Percentiles rank a stretch among this genome's conserved stretches.
Conservation (phyloP, 768 basidiomycete species). For the Psilocybe cubensis region DNA sequence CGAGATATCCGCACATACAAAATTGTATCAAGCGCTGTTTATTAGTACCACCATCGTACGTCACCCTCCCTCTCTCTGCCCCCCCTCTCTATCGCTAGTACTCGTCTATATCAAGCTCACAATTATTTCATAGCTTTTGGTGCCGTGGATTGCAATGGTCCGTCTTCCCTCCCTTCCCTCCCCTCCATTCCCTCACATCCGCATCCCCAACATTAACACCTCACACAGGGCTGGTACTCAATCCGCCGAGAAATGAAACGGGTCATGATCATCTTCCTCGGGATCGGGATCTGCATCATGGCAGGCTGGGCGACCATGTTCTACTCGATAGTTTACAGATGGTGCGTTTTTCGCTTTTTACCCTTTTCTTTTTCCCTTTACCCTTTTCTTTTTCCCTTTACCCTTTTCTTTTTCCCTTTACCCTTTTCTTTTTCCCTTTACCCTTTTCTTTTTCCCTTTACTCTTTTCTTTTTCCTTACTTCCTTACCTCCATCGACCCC, state of each 20-base stretch:
- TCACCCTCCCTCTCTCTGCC: neutral
- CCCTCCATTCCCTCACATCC: neutral
- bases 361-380: too few species aligned
- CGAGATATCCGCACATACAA: conserved; percentile 42
- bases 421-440: too few species aligned
- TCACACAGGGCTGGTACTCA: conserved; percentile 60
- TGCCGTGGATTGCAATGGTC: conserved; percentile 60
- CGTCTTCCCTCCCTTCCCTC: neutral
- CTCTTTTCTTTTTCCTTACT: too few species aligned
- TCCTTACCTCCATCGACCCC: too few species aligned
- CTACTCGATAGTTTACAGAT: conserved; percentile 47
- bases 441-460: too few species aligned
- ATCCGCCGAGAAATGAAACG: conserved; percentile 48
- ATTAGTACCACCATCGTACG: conserved; percentile 49
- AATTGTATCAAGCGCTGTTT: conserved; percentile 46
- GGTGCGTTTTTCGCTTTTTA: conserved; percentile 28
- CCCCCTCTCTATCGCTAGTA: too few species aligned
- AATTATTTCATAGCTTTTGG: conserved; percentile 36
- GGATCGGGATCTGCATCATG: conserved; percentile 39
- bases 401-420: too few species aligned
- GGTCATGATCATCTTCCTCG: conserved; percentile 47
- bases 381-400: too few species aligned
- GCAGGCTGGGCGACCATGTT: conserved; percentile 48
- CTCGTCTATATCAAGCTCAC: too few species aligned
- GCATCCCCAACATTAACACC: neutral